Evolutionary conservation across 1,284 basidiomycete genomes (phyloP), one percentile per base, ranked within the genome.

Genomic region (Apiotrichum laibachii): DNA sequence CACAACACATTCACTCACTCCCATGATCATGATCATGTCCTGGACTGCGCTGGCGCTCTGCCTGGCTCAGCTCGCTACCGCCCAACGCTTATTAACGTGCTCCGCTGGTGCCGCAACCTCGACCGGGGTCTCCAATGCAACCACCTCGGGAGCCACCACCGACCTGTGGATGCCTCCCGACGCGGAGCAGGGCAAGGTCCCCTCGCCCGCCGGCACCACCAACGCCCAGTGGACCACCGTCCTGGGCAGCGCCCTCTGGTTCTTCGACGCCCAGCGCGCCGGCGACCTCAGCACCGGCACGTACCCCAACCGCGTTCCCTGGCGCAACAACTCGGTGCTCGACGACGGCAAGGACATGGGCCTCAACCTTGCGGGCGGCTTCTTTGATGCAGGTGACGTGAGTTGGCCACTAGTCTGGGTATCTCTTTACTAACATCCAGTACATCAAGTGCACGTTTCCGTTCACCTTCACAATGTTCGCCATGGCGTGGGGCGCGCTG

Each of bases 221-320:
- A 91, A 92, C 71, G 67, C 83, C 4, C 89, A 93, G 71, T 95
- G 92, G 89, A 82, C 85, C 2, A 86, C 82, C 39, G 78, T 94
- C 1, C 82, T 95, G 0, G 91, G 90, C 13, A 86, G 89, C 73
- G 77, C 88, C 37, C 75, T 96, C 22, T 95, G 86, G 73, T 95
- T 94, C 76, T 96, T 94, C 72, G 92, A 96, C 64, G 91, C 86
- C 0, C 92, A 96, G 71, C 82, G 92, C 45, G 89, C 88, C 59
- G 92, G 92, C 15, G 81, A 81, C 50, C 82, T 95, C 9, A 85
- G 88, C 0, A 68, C 76, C 15, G 73, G 73, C 26, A 63, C 72
- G 15, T 77, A 75, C 56, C 81, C 81, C 8, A 90, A 90, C 64
- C 83, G 92, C 26, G 90, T 95, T 0, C 70, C 82, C 15, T 96